Conservation (phyloP, 805 yeast species). For the Peterozyma xylosa region DNA sequence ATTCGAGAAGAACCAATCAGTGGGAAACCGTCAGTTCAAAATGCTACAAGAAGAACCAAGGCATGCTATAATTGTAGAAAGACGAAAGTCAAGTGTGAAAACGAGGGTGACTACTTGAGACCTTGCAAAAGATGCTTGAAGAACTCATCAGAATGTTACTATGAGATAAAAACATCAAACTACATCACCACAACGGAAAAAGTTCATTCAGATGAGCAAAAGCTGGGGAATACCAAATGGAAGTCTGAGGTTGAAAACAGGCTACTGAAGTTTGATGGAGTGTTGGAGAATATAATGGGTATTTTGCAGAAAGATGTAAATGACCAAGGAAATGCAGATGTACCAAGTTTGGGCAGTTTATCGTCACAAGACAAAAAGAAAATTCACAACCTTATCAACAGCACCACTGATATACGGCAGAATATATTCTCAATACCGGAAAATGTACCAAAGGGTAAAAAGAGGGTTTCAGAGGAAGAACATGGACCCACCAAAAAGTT, state of each 20-base stretch:
- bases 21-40: not conserved
- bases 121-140: constrained; percentile 55
- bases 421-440: not conserved
- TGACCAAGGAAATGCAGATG: constrained; percentile 5
- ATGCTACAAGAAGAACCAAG: constrained; percentile 25
- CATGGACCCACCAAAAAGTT: too few species aligned
- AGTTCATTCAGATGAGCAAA: not conserved
- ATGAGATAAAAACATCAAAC: constrained; percentile 45
- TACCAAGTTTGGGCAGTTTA: not conserved
- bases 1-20: too few species aligned
- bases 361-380: not conserved
- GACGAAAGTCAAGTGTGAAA: constrained; percentile 57
- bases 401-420: not conserved
- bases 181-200: constrained; percentile 23
- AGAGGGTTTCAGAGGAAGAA: too few species aligned
- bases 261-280: constrained; percentile 29
- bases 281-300: constrained; percentile 28
- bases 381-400: not conserved
- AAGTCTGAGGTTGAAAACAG: constrained; percentile 28
- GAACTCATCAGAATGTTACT: constrained; percentile 46
- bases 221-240: constrained; percentile 17
- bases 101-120: constrained; percentile 25
- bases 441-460: too few species aligned
- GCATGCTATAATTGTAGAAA: constrained; percentile 60
- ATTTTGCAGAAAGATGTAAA: constrained; percentile 19